These are phyloP conservation scores for Leccinum pellstonianum DNA, from an alignment of 768 basidiomycete genomes.

Conservation along the genomic window DNA sequence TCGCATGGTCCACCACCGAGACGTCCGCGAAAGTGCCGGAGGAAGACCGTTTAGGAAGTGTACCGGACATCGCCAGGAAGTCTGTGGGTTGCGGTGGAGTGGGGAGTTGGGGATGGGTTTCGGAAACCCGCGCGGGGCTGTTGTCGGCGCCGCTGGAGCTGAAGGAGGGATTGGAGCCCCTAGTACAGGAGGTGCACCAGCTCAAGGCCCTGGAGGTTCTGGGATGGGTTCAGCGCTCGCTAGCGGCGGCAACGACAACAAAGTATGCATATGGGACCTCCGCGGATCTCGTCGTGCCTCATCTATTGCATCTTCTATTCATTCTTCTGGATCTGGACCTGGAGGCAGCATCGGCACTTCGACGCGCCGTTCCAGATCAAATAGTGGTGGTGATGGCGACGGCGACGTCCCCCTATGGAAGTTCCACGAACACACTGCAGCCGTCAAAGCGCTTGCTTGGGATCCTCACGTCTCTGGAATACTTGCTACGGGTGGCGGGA, in stretches of 20 bases:
- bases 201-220: slow-evolving; percentile 30
- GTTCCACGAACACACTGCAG: slow-evolving; percentile 95
- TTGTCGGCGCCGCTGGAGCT: slow-evolving; percentile 23
- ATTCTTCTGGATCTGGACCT: slow-evolving; percentile 30
- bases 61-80: slow-evolving; percentile 84
- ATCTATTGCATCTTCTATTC: slow-evolving; percentile 24
- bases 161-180: slow-evolving; percentile 24
- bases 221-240: slow-evolving; percentile 63
- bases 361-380: slow-evolving; percentile 24
- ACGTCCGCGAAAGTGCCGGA: slow-evolving; percentile 67
- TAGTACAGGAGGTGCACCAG: slow-evolving; percentile 23
- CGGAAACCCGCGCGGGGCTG: slow-evolving; percentile 23
- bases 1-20: slow-evolving; percentile 86
- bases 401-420: slow-evolving; percentile 80
- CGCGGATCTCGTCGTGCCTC: slow-evolving; percentile 53
- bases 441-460: slow-evolving; percentile 98
- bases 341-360: slow-evolving; percentile 28
- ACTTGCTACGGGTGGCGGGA: slow-evolving; percentile 93
- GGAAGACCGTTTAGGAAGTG: slow-evolving; percentile 70
- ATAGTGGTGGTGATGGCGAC: slow-evolving; percentile 28
- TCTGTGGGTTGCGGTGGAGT: slow-evolving; percentile 95
- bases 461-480: slow-evolving; percentile 92
- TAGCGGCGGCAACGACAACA: slow-evolving; percentile 97
- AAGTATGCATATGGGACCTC: slow-evolving; percentile 96
- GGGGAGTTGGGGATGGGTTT: slow-evolving; percentile 29